Percentiles rank a stretch among this genome's conserved stretches.
phyloP scores from a whole-genome alignment of 352 stramenopile species.

The Saprolegnia parasitica region DNA sequence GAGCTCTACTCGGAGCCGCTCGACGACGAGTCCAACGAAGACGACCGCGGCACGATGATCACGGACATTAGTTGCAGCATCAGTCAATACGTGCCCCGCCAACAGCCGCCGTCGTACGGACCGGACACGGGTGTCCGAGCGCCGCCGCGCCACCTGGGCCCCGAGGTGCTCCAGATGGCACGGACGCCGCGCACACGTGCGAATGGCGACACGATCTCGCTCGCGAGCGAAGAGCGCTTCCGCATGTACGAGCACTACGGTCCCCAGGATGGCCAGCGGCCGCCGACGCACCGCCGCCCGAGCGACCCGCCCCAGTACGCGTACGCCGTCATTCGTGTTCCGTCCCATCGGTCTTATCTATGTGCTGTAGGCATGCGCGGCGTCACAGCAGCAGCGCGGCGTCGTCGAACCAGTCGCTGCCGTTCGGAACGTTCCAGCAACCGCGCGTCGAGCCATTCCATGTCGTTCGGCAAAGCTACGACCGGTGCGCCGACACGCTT shows the following conservation, averaged over 20 bases:
- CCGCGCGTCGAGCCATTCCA: neutral
- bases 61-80: slow-evolving; percentile 27
- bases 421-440: slow-evolving; percentile 9
- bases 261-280: neutral
- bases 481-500: slow-evolving; percentile 21
- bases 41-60: slow-evolving; percentile 22
- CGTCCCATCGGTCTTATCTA: neutral
- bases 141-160: neutral
- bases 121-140: neutral
- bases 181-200: neutral
- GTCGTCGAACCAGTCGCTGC: slow-evolving; percentile 13
- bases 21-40: slow-evolving; percentile 16
- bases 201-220: slow-evolving; percentile 22
- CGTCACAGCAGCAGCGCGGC: slow-evolving; percentile 13
- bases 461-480: slow-evolving; percentile 14
- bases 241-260: slow-evolving; percentile 18
- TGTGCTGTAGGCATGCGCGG: neutral
- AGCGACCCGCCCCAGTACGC: slow-evolving; percentile 3
- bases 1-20: slow-evolving; percentile 13
- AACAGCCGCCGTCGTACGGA: neutral
- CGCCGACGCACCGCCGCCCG: slow-evolving; percentile 1
- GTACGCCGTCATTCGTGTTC: neutral
- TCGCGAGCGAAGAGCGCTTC: slow-evolving; percentile 23
- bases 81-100: slow-evolving; percentile 9
- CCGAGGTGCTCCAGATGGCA: slow-evolving; percentile 5